These are phyloP conservation scores for Penicillium sp. DNA, from an alignment of 2,329 filamentous ascomycete species.

Conservation along the genomic window DNA sequence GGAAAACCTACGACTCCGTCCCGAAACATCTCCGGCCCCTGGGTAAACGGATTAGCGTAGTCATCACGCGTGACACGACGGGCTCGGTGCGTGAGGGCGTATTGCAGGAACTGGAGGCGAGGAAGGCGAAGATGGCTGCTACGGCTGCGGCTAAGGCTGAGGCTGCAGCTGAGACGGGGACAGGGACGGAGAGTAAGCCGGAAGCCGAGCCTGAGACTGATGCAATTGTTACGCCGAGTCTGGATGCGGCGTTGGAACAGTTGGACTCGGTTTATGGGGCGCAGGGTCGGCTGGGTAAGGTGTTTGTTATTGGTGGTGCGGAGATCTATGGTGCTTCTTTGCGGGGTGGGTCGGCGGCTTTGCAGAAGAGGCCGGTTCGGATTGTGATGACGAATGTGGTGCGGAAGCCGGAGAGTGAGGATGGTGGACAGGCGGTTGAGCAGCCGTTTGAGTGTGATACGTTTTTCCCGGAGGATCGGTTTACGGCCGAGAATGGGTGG, in stretches of 20 bases:
- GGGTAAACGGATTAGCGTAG: constrained; percentile 77
- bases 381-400: constrained; percentile 48
- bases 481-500: constrained; percentile 38
- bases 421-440: constrained; percentile 18
- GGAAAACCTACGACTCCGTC: constrained; percentile 95
- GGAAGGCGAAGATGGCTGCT: constrained; percentile 28
- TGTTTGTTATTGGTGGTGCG: constrained; percentile 89
- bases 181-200: no score
- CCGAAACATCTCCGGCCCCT: constrained; percentile 78
- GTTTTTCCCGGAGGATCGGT: constrained; percentile 48
- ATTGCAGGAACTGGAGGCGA: constrained; percentile 38
- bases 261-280: constrained; percentile 35
- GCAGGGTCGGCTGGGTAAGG: constrained; percentile 53
- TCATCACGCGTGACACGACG: constrained; percentile 64
- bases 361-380: constrained; percentile 27
- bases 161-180: constrained; percentile 4
- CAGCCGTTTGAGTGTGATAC: constrained; percentile 53
- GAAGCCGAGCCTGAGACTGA: constrained; percentile 33
- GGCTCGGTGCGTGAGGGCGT: constrained; percentile 38
- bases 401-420: constrained; percentile 20
- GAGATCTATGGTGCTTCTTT: constrained; percentile 81
- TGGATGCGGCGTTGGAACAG: constrained; percentile 60
- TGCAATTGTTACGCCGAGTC: constrained; percentile 59
- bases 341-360: constrained; percentile 12
- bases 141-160: constrained; percentile 20